A percentile compares a stretch with the other conserved stretches of the same genome.
phyloP scores from a whole-genome alignment of 1,139 yeast species.

The Suhomyces maxii region DNA sequence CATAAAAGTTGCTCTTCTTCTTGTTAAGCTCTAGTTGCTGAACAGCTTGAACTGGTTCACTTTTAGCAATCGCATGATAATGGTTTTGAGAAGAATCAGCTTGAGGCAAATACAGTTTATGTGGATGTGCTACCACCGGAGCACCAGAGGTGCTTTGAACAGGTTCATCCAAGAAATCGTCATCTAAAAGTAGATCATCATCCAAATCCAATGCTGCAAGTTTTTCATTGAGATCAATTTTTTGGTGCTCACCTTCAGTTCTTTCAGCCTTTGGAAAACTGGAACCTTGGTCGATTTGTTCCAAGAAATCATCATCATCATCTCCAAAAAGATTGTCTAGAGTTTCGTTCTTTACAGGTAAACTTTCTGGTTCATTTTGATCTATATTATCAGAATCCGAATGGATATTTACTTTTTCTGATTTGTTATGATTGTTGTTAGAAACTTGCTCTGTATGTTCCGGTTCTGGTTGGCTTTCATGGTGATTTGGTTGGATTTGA shows the following conservation, averaged over 20 bases:
- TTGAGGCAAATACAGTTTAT: slow-evolving; percentile 5
- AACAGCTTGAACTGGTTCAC: slow-evolving; percentile 2
- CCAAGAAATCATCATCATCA: slow-evolving; percentile 19
- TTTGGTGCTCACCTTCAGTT: neutral
- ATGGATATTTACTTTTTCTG: neutral
- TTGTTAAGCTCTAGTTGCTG: slow-evolving; percentile 37
- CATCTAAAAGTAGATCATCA: slow-evolving; percentile 47
- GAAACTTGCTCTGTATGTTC: neutral
- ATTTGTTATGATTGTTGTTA: neutral
- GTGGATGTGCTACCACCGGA: neutral
- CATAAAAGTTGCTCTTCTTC: slow-evolving; percentile 72
- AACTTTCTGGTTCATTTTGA: neutral
- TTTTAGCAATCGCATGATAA: slow-evolving; percentile 1
- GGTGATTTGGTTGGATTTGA: slow-evolving; percentile 1
- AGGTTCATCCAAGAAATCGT: slow-evolving; percentile 24
- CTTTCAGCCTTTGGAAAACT: neutral
- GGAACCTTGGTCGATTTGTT: slow-evolving; percentile 5
- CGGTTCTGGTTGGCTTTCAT: neutral
- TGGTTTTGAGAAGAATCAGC: neutral
- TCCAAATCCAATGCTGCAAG: slow-evolving; percentile 44
- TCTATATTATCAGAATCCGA: neutral
- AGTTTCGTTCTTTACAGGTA: neutral
- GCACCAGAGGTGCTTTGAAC: neutral
- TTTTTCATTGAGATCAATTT: slow-evolving; percentile 6
- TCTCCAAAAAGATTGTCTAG: slow-evolving; percentile 18